Evolutionary conservation across 257 asterid genomes (phyloP).

Genomic region (Primulina huaijiensis): DNA sequence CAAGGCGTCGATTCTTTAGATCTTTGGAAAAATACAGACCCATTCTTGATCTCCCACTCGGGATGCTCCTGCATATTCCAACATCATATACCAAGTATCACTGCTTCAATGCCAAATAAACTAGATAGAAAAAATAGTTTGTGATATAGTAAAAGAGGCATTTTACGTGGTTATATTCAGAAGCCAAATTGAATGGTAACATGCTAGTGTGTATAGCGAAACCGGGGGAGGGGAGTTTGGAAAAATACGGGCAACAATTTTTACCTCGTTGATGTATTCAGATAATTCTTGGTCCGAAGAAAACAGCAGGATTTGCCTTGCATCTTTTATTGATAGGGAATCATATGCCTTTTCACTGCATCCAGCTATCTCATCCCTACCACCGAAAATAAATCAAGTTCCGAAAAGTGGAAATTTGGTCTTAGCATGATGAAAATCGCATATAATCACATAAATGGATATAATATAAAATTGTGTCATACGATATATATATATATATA

Average conservation of each 20-base stretch:
- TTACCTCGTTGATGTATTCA: conserved; percentile 60
- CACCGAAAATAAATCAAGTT: conserved; percentile 24
- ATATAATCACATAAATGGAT: not conserved
- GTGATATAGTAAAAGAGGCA: no score
- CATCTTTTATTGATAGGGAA: conserved; percentile 64
- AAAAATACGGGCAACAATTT: conserved; percentile 3
- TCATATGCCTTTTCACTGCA: conserved; percentile 94
- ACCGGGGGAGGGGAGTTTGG: not conserved
- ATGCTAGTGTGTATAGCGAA: not conserved
- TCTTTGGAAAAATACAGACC: conserved; percentile 57
- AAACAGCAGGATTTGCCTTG: conserved; percentile 60
- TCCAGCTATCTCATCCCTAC: conserved; percentile 94
- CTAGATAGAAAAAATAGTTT: not conserved
- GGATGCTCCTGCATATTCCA: conserved; percentile 71
- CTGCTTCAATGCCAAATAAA: not conserved
- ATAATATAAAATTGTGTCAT: not conserved
- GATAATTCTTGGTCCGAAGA: conserved; percentile 68
- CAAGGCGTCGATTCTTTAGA: conserved; percentile 75
- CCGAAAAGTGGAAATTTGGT: conserved; percentile 5
- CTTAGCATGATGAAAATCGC: not conserved
- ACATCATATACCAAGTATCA: not conserved
- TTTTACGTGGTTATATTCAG: no score
- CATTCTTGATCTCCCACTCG: conserved; percentile 79
- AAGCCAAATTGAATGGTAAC: not conserved
- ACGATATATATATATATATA: no score